A percentile compares a stretch with the other conserved stretches of the same genome.
Conservation (phyloP, 306 rosid species). For the Corylus heterophylla region DNA sequence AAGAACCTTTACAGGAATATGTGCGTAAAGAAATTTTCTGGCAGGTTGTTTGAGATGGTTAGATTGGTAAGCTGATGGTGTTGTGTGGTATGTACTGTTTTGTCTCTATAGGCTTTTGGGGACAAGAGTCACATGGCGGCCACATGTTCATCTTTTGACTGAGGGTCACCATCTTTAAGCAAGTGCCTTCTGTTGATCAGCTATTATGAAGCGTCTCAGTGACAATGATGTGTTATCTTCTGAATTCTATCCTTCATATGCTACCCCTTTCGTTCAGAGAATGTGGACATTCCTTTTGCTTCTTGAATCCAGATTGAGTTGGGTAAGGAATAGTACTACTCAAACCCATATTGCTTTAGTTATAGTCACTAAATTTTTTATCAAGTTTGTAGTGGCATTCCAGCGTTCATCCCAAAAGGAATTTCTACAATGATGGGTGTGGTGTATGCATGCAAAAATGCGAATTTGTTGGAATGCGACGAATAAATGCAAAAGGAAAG, state of each 20-base stretch:
- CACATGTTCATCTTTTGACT: conserved; percentile 44
- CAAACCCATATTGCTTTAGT: not conserved
- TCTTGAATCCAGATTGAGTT: conserved; percentile 11
- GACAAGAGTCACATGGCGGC: conserved; percentile 64
- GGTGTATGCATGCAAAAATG: conserved; percentile 11
- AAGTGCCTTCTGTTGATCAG: conserved; percentile 23
- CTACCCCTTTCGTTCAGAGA: conserved; percentile 8
- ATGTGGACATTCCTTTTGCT: not conserved
- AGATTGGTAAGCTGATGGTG: conserved; percentile 24
- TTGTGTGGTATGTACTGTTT: conserved; percentile 30
- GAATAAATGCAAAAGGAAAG: conserved; percentile 7
- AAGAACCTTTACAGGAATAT: conserved; percentile 7
- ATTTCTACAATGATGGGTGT: not conserved
- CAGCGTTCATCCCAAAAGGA: not conserved
- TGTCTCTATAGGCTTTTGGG: conserved; percentile 32
- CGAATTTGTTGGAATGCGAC: conserved; percentile 12
- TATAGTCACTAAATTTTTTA: not conserved
- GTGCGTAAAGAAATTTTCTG: conserved; percentile 18
- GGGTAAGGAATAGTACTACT: conserved; percentile 1
- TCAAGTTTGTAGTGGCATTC: not conserved
- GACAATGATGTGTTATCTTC: conserved; percentile 40
- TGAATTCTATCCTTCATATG: conserved; percentile 17
- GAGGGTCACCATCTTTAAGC: conserved; percentile 30
- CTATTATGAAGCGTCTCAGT: conserved; percentile 27
- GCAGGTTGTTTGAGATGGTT: conserved; percentile 14